These are phyloP conservation scores for Juncus effusus DNA, from an alignment of 176 grass and related monocot genomes.

Conservation along the genomic window DNA sequence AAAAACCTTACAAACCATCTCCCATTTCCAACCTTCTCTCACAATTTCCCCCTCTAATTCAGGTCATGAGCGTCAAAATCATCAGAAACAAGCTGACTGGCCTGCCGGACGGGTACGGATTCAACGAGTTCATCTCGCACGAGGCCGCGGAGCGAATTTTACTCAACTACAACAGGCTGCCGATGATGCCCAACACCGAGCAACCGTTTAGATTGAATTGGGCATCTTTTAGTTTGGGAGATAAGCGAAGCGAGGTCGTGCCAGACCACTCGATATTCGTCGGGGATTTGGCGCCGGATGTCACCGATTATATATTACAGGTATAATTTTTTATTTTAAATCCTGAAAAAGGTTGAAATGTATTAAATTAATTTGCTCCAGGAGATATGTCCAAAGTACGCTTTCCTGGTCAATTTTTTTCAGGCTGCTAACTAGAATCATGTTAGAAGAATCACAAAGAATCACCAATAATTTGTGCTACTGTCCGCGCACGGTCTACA, in stretches of 20 bases:
- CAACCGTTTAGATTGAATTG: conserved; percentile 96
- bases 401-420: too few species aligned
- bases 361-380: too few species aligned
- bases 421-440: too few species aligned
- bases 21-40: too few species aligned
- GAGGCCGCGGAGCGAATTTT: conserved; percentile 84
- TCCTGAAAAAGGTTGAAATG: too few species aligned
- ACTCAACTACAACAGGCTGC: conserved; percentile 74
- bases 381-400: too few species aligned
- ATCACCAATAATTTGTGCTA: too few species aligned
- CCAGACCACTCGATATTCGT: conserved; percentile 93
- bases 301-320: conserved; percentile 91
- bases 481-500: too few species aligned
- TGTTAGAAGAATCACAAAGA: too few species aligned
- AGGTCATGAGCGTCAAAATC: conserved; percentile 85
- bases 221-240: conserved; percentile 94
- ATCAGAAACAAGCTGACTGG: conserved; percentile 91
- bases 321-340: too few species aligned
- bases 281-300: conserved; percentile 96
- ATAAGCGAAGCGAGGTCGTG: conserved; percentile 66
- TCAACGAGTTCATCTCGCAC: conserved; percentile 94
- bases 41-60: too few species aligned
- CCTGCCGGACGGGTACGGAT: conserved; percentile 95
- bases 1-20: too few species aligned
- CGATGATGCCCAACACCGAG: conserved; percentile 87